A percentile compares a stretch with the other conserved stretches of the same genome.
phyloP scores from a whole-genome alignment of 163 green algal species.

The Volvox carteri region DNA sequence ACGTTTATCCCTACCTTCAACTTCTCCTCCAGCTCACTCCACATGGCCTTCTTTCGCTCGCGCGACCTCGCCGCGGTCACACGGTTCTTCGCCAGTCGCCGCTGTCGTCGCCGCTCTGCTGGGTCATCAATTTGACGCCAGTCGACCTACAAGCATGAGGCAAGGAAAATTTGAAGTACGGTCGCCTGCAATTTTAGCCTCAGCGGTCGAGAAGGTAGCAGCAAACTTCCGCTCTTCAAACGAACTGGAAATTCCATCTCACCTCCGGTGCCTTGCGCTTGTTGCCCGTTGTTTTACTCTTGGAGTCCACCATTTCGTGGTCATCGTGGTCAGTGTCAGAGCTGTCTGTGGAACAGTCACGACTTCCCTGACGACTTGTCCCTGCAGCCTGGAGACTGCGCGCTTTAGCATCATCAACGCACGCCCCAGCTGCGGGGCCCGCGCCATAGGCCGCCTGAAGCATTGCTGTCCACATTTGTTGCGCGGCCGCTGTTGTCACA shows the following conservation, averaged over 20 bases:
- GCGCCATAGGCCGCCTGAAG: slow-evolving; percentile 11
- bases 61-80: slow-evolving; percentile 77
- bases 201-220: too few relatives aligned
- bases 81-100: slow-evolving; percentile 79
- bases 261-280: slow-evolving; percentile 63
- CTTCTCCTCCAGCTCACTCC: slow-evolving; percentile 68
- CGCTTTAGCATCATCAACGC: slow-evolving; percentile 24
- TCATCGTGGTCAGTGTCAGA: slow-evolving; percentile 51
- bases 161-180: not conserved
- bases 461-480: slow-evolving; percentile 37
- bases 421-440: not conserved
- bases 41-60: slow-evolving; percentile 76
- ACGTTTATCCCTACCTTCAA: slow-evolving; percentile 33
- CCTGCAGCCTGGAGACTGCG: slow-evolving; percentile 8
- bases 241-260: too few relatives aligned
- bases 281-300: slow-evolving; percentile 51
- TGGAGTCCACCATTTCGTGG: slow-evolving; percentile 40
- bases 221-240: too few relatives aligned
- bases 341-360: slow-evolving; percentile 28
- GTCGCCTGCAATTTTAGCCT: too few relatives aligned
- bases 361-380: slow-evolving; percentile 37
- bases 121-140: slow-evolving; percentile 75
- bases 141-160: slow-evolving; percentile 59
- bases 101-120: slow-evolving; percentile 74
- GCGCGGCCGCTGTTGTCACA: slow-evolving; percentile 23